These are phyloP conservation scores for Aaosphaeria pasadenensis DNA, from an alignment of 2,329 filamentous ascomycete genomes.

Conservation along the genomic window DNA sequence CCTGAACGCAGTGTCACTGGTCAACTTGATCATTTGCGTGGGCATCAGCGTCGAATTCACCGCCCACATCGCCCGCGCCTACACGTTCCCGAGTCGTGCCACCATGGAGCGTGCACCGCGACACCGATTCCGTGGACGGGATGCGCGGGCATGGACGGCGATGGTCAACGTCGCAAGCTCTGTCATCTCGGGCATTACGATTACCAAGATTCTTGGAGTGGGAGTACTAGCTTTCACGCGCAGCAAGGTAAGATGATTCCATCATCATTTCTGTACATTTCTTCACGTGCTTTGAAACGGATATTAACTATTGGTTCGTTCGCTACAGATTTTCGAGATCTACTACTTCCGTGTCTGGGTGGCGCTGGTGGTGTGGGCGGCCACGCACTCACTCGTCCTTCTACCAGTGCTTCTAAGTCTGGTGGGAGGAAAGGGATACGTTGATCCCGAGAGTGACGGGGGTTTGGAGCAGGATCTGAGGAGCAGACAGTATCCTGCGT, in stretches of 20 bases:
- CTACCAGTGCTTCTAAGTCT: conserved; percentile 86
- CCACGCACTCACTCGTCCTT: conserved; percentile 84
- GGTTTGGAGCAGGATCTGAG: conserved; percentile 88
- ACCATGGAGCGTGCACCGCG: conserved; percentile 75
- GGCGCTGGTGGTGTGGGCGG: conserved; percentile 84
- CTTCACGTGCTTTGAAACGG: neutral
- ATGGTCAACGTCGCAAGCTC: conserved; percentile 92
- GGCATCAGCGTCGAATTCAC: conserved; percentile 98
- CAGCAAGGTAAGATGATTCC: conserved; percentile 59
- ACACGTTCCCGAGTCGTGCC: conserved; percentile 83
- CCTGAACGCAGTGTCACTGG: conserved; percentile 89
- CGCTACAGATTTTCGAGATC: conserved; percentile 84
- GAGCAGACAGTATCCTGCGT: conserved; percentile 71
- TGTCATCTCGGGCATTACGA: conserved; percentile 92
- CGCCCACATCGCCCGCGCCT: conserved; percentile 91
- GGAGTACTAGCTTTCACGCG: conserved; percentile 89
- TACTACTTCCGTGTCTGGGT: conserved; percentile 99
- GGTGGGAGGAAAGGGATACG: conserved; percentile 77
- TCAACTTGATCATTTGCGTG: conserved; percentile 95
- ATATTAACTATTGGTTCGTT: neutral
- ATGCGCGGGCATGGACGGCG: conserved; percentile 87
- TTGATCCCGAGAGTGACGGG: conserved; percentile 82
- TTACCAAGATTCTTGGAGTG: conserved; percentile 93
- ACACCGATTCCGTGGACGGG: conserved; percentile 73
- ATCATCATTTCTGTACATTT: neutral